Percentiles rank a stretch among this genome's conserved stretches.
Evolutionary conservation across 1,284 basidiomycete species (phyloP).

Genomic region (Trametes pubescens): DNA sequence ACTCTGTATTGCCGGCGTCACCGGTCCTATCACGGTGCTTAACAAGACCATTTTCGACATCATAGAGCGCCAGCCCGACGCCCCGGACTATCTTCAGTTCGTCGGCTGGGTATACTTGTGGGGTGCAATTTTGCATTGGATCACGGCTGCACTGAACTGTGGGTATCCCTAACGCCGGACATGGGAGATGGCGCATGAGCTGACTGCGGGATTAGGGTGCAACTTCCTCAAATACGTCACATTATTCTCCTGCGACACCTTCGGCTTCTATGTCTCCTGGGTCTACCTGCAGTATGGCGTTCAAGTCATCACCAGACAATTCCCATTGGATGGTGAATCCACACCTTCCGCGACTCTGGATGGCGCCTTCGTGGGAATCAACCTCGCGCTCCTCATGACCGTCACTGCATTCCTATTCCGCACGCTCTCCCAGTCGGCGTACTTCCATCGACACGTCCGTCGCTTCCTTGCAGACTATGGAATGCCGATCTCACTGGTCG

Average conservation of each 20-base stretch:
- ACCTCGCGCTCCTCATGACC: conserved; percentile 82
- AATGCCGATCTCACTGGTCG: conserved; percentile 86
- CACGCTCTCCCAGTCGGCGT: conserved; percentile 64
- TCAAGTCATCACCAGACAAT: conserved; percentile 82
- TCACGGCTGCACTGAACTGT: conserved; percentile 88
- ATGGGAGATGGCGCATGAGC: neutral
- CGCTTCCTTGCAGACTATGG: conserved; percentile 87
- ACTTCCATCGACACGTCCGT: conserved; percentile 77
- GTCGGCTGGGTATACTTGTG: conserved; percentile 94
- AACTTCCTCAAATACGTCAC: conserved; percentile 89
- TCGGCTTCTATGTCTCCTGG: conserved; percentile 91
- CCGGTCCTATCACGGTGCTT: conserved; percentile 90
- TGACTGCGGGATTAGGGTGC: conserved; percentile 56
- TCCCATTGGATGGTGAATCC: conserved; percentile 50
- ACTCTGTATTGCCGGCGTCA: conserved; percentile 93
- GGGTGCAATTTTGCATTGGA: conserved; percentile 93
- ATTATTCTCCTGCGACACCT: conserved; percentile 92
- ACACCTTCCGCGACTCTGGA: conserved; percentile 46
- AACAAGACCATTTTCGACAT: conserved; percentile 93
- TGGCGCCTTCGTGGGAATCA: conserved; percentile 76
- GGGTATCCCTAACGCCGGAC: conserved; percentile 36
- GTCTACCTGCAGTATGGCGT: conserved; percentile 92
- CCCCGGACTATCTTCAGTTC: conserved; percentile 85
- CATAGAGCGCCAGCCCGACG: conserved; percentile 60
- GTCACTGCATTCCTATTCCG: conserved; percentile 79